These are phyloP conservation scores for Juglanconis oblonga DNA, from an alignment of 2,329 filamentous ascomycete genomes.

Conservation along the genomic window DNA sequence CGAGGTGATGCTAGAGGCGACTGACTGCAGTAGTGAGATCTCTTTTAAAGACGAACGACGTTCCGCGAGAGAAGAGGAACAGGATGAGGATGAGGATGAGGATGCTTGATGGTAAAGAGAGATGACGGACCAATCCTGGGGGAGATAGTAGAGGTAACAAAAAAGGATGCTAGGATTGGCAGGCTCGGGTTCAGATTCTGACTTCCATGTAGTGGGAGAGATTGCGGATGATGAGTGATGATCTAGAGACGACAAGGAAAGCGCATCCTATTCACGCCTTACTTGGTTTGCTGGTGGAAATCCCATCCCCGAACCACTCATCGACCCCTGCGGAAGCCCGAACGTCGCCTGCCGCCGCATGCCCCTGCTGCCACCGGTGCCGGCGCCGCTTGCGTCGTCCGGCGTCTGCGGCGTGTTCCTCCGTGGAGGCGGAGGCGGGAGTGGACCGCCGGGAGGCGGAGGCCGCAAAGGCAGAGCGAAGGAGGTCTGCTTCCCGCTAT, in stretches of 20 bases:
- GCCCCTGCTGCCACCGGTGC: conserved; percentile 31
- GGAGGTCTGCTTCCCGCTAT: conserved; percentile 45
- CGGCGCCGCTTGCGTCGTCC: conserved; percentile 44
- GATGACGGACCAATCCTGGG: conserved; percentile 1
- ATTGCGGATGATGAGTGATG: not conserved
- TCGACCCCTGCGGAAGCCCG: conserved; percentile 42
- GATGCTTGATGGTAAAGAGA: conserved; percentile 11
- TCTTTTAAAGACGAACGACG: not conserved
- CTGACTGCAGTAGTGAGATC: not conserved
- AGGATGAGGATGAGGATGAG: not conserved
- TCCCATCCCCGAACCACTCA: conserved; percentile 25
- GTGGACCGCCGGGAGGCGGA: conserved; percentile 55
- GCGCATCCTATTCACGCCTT: conserved; percentile 25
- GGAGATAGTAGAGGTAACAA: not conserved
- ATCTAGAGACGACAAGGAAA: conserved; percentile 12
- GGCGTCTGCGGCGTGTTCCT: conserved; percentile 53
- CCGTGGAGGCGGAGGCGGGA: conserved; percentile 59
- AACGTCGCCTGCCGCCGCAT: conserved; percentile 53
- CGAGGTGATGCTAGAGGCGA: conserved; percentile 2
- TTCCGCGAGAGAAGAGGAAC: not conserved
- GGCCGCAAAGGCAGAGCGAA: conserved; percentile 65
- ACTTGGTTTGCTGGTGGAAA: conserved; percentile 28
- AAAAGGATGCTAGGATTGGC: conserved; percentile 2
- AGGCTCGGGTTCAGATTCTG: not conserved
- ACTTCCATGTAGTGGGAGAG: not conserved